These are phyloP conservation scores for Xylariales sp. DNA, from an alignment of 2,329 filamentous ascomycete species.

Conservation along the genomic window DNA sequence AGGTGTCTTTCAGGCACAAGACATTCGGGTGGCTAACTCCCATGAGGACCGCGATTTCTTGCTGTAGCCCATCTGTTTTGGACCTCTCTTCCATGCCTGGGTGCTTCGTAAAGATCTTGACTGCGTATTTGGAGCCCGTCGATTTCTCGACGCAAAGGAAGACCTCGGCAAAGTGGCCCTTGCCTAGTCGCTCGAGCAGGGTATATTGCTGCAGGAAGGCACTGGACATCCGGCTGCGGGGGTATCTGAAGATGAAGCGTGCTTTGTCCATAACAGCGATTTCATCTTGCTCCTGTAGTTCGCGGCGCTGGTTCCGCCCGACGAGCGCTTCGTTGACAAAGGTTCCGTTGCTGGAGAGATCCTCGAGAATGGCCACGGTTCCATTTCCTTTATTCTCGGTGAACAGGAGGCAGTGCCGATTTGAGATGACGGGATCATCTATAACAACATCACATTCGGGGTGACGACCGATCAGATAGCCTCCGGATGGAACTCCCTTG, in stretches of 20 bases:
- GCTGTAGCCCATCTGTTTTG: conserved; percentile 81
- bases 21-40: conserved; percentile 93
- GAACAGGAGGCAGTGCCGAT: conserved; percentile 73
- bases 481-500: conserved; percentile 63
- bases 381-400: conserved; percentile 53
- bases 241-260: conserved; percentile 89
- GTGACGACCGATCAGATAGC: conserved; percentile 89
- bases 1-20: conserved; percentile 90
- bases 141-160: conserved; percentile 86
- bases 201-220: conserved; percentile 84
- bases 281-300: conserved; percentile 86
- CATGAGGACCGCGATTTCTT: conserved; percentile 96
- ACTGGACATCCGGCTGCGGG: conserved; percentile 67
- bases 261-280: conserved; percentile 82
- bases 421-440: conserved; percentile 77
- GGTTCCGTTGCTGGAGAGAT: conserved; percentile 93
- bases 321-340: conserved; percentile 91
- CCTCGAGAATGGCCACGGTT: conserved; percentile 75
- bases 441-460: conserved; percentile 83
- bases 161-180: conserved; percentile 92
- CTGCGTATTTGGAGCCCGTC: conserved; percentile 78
- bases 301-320: conserved; percentile 85
- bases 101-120: conserved; percentile 90
- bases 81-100: conserved; percentile 77
- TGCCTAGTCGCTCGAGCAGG: conserved; percentile 79